These are phyloP conservation scores for Parachaetomium inaequale DNA, from an alignment of 495 filamentous ascomycete species.

Conservation along the genomic window DNA sequence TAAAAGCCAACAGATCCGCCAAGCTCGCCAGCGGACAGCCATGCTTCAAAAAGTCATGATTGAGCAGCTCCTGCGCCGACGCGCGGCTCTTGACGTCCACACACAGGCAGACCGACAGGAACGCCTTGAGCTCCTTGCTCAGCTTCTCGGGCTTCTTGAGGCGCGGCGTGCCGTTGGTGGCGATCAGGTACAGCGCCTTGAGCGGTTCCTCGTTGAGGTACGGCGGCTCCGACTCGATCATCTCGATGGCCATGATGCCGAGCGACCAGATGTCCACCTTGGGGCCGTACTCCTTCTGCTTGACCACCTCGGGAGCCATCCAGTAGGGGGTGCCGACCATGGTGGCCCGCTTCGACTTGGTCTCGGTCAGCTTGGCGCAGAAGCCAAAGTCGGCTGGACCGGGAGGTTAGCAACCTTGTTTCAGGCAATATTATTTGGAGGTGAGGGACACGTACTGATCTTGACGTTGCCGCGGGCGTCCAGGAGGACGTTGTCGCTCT, in stretches of 20 bases:
- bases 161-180: constrained; percentile 93
- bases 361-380: constrained; percentile 96
- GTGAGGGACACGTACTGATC: constrained; percentile 67
- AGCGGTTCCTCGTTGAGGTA: constrained; percentile 97
- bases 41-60: constrained; percentile 72
- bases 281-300: constrained; percentile 96
- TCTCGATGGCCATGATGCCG: constrained; percentile 99
- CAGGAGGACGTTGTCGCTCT: constrained; percentile 95
- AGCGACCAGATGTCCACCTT: constrained; percentile 99
- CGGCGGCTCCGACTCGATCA: constrained; percentile 98
- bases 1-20: constrained; percentile 79
- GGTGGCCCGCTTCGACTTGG: constrained; percentile 93
- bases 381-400: constrained; percentile 90
- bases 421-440: not conserved
- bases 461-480: constrained; percentile 94
- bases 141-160: constrained; percentile 97
- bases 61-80: constrained; percentile 79
- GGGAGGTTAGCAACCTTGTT: not conserved
- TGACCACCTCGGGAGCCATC: constrained; percentile 99
- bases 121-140: constrained; percentile 92
- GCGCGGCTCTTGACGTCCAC: constrained; percentile 94
- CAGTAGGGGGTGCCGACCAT: constrained; percentile 99
- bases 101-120: constrained; percentile 91
- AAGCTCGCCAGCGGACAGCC: constrained; percentile 77
- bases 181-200: constrained; percentile 94